phyloP scores from a whole-genome alignment of 805 yeast genomes.

The Candida palmyrensis region DNA sequence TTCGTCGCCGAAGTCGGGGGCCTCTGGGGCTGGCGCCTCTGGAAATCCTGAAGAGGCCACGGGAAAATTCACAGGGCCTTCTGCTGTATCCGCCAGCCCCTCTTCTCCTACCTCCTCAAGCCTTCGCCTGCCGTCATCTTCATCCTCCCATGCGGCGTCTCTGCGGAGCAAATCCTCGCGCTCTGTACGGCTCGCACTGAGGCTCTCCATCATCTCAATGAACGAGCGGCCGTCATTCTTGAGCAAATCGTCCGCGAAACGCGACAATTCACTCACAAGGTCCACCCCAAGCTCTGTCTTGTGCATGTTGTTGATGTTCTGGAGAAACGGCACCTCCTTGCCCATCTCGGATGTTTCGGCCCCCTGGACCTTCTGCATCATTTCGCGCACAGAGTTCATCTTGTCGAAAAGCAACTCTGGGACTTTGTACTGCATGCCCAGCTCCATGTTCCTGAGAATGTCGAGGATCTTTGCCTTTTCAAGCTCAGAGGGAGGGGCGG shows the following conservation, averaged over 20 bases:
- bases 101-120: not conserved
- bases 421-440: too few relatives aligned
- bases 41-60: too few relatives aligned
- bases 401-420: constrained; percentile 19
- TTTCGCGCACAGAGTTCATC: constrained; percentile 20
- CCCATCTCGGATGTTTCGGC: constrained; percentile 22
- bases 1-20: constrained; percentile 17
- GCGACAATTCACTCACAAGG: constrained; percentile 16
- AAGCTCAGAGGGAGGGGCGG: too few relatives aligned
- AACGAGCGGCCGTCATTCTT: constrained; percentile 75
- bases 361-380: constrained; percentile 19
- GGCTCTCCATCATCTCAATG: constrained; percentile 72
- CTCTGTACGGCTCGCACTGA: constrained; percentile 48
- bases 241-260: constrained; percentile 72
- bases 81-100: not conserved
- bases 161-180: constrained; percentile 21
- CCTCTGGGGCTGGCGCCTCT: constrained; percentile 21
- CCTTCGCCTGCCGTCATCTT: constrained; percentile 4
- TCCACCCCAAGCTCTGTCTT: not conserved
- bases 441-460: too few relatives aligned
- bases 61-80: too few relatives aligned
- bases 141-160: constrained; percentile 4
- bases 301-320: constrained; percentile 5
- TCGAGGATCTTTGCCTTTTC: too few relatives aligned
- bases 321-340: constrained; percentile 18